Base-by-base conservation (phyloP, 176 grass and related monocot species). In the Juncus inflexus region DNA sequence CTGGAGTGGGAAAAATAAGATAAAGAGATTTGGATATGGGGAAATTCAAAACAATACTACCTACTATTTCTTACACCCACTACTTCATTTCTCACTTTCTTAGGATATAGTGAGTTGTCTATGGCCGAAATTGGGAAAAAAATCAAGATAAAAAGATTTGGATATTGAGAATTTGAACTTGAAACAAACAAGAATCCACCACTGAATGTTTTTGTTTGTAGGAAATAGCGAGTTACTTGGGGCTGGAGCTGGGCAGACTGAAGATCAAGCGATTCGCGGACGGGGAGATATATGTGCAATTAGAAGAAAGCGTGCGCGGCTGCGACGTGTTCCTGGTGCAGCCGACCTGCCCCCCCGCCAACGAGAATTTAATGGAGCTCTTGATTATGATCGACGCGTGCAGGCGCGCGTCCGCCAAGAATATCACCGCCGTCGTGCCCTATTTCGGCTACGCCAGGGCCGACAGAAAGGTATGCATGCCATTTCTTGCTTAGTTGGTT, bases 291-390 rank as follows among this genome's bases (percentile, higher is more conserved):
- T 96, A 96, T 77, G 91, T 96, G 82, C 91, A 97, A 58, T 77
- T 91, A 76, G 87, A 97, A 86, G 92, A 97, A 79, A 97, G 92
- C 61, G 87, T 97, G 65, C 80, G 92, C 60, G 92, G 87, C 60
- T 91, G 92, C 40, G 82, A 97, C 83, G 92, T 97, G 36, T 97
- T 91, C 74, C 71, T 97, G 42, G 84, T 97, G 67, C 92, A 91
- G 70, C 92, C 92, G 51, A 86, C 92, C 3, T 97, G 84, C 16
- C 92, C 92, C 57, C 92, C 92, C 13, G 87, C 87, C 81, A 97
- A 97, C 52, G 92, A 97, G 79, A 97, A 97, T 91, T 84, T 97
- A 66, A 91, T 97, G 87, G 92, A 91, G 78, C 92, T 97, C 70
- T 69, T 91, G 15, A 69, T 97, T 71, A 97, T 91, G 87, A 91